Evolutionary conservation across 306 rosid species (phyloP).

Genomic region (Luffa aegyptiaca): DNA sequence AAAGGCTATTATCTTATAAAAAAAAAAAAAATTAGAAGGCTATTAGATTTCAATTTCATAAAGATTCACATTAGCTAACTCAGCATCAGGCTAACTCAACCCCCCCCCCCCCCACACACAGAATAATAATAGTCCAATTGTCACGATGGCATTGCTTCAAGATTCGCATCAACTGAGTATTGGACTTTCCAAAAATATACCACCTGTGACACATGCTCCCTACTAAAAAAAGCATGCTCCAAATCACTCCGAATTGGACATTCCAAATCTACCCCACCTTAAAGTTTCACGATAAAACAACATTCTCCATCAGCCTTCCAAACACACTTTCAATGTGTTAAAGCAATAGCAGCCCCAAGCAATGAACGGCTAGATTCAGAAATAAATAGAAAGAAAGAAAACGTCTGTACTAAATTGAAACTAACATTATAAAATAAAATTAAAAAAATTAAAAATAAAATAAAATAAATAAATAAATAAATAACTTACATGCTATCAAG

Average conservation of each 20-base stretch:
- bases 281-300: not conserved
- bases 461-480: no score
- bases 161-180: not conserved
- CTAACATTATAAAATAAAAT: not conserved
- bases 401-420: not conserved
- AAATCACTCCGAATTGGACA: not conserved
- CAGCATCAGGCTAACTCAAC: not conserved
- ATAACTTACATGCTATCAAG: slow-evolving; percentile 91
- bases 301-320: not conserved
- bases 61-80: no score
- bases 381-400: not conserved
- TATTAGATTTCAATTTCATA: no score
- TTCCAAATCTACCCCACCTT: not conserved
- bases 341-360: not conserved
- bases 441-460: no score
- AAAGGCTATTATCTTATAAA: no score
- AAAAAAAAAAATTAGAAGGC: no score
- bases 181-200: not conserved
- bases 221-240: not conserved
- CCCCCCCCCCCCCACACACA: not conserved
- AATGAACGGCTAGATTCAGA: not conserved
- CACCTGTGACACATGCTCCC: not conserved
- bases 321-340: not conserved
- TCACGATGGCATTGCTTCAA: not conserved
- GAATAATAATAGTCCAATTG: not conserved